Conservation (phyloP, 1,139 yeast genomes). For the Blastobotrys elegans region DNA sequence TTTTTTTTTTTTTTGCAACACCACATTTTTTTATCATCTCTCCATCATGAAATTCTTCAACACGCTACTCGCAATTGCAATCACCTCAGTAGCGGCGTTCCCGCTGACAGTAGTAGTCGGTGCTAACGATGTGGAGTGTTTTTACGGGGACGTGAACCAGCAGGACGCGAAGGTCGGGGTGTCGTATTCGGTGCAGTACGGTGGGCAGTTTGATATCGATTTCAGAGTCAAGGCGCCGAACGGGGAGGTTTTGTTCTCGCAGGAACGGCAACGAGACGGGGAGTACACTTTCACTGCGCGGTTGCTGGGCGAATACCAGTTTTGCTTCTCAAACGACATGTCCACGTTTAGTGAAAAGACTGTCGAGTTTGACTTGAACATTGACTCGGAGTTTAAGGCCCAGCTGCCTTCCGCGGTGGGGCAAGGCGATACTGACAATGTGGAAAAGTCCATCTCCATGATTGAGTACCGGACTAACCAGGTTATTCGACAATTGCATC, state of each 20-base stretch:
- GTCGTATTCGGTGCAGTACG: constrained; percentile 89
- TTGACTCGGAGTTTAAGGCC: constrained; percentile 54
- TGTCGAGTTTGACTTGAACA: constrained; percentile 76
- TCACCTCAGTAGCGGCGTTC: constrained; percentile 19
- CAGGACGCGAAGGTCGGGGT: constrained; percentile 65
- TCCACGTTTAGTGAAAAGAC: constrained; percentile 83
- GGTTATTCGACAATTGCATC: constrained; percentile 62
- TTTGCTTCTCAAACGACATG: constrained; percentile 86
- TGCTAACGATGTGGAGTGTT: constrained; percentile 78
- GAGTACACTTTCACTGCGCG: constrained; percentile 75
- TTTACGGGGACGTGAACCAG: constrained; percentile 64
- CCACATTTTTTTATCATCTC: background rate
- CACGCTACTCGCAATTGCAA: constrained; percentile 6
- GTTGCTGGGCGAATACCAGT: constrained; percentile 76
- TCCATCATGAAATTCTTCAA: background rate
- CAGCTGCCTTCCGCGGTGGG: constrained; percentile 55
- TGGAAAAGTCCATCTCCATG: constrained; percentile 44
- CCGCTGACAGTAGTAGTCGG: constrained; percentile 70
- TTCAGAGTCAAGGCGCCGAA: constrained; percentile 69
- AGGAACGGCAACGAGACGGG: constrained; percentile 73
- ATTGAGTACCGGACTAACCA: constrained; percentile 67
- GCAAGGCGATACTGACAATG: constrained; percentile 48
- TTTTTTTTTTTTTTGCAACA: background rate
- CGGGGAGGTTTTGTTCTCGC: constrained; percentile 51
- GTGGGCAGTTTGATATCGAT: constrained; percentile 83